Percentiles rank a stretch among this genome's conserved stretches.
phyloP scores from a whole-genome alignment of 129 eudicot species.

The Arctium lappa region DNA sequence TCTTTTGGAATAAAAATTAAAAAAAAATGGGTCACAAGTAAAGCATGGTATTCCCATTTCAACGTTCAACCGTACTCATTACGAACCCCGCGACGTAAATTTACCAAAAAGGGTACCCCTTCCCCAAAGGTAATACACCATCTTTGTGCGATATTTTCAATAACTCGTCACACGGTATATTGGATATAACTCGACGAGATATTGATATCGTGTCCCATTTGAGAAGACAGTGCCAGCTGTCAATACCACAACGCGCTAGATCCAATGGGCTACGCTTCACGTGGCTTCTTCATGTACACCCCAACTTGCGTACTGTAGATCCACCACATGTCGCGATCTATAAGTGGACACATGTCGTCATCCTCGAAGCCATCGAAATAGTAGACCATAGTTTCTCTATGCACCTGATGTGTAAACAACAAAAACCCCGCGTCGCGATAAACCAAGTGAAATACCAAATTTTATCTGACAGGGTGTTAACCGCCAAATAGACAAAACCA shows the following conservation, averaged over 20 bases:
- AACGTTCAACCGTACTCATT: slow-evolving; percentile 17
- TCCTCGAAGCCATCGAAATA: background rate
- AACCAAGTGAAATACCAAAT: background rate
- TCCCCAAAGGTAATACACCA: slow-evolving; percentile 18
- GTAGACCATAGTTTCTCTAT: slow-evolving; percentile 27
- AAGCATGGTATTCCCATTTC: slow-evolving; percentile 10
- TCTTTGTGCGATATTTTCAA: slow-evolving; percentile 9
- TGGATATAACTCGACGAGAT: slow-evolving; percentile 12
- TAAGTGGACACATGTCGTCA: slow-evolving; percentile 35
- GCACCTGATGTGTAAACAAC: slow-evolving; percentile 26
- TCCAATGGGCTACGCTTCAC: slow-evolving; percentile 53
- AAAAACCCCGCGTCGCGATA: slow-evolving; percentile 24
- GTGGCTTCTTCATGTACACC: slow-evolving; percentile 37
- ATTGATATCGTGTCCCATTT: slow-evolving; percentile 30
- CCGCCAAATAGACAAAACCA: background rate
- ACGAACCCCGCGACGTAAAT: slow-evolving; percentile 5
- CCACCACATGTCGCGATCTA: slow-evolving; percentile 23
- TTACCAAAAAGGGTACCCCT: background rate
- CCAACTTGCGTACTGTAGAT: background rate
- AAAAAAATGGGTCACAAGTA: background rate
- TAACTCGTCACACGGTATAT: background rate
- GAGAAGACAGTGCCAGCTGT: slow-evolving; percentile 44
- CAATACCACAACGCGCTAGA: slow-evolving; percentile 35
- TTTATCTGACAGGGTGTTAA: background rate
- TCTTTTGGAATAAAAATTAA: background rate